Conservation (phyloP, 805 yeast species). For the Pichia manshurica region DNA sequence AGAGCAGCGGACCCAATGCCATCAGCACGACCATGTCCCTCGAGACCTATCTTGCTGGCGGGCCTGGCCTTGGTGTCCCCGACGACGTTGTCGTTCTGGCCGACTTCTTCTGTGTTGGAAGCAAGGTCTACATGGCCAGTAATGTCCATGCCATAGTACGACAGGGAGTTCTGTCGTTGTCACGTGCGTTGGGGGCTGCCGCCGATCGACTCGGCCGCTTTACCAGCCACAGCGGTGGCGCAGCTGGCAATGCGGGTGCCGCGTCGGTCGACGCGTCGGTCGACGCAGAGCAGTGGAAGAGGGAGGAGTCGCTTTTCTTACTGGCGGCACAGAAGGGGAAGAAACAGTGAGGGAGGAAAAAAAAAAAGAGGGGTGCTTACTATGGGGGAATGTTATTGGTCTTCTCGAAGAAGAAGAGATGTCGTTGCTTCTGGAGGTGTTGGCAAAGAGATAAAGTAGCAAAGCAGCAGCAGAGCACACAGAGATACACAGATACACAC, state of each 20-base stretch:
- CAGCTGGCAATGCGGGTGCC: not conserved
- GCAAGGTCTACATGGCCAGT: constrained; percentile 90
- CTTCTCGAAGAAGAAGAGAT: no score
- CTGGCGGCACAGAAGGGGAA: not conserved
- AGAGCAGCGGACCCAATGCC: constrained; percentile 32
- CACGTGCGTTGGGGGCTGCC: not conserved
- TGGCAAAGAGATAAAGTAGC: no score
- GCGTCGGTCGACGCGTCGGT: not conserved
- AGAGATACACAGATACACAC: not conserved
- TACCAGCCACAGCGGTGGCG: not conserved
- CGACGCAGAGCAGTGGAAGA: not conserved
- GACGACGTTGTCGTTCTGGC: constrained; percentile 49
- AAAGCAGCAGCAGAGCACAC: not conserved
- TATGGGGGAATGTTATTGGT: not conserved
- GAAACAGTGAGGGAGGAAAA: not conserved
- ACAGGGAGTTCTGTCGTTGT: not conserved
- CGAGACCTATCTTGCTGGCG: constrained; percentile 83
- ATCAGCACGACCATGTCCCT: constrained; percentile 74
- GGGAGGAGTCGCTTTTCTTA: constrained; percentile 3
- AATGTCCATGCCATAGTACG: constrained; percentile 57
- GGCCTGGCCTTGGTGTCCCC: constrained; percentile 61
- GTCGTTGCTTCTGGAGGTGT: no score
- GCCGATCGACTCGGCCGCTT: constrained; percentile 4
- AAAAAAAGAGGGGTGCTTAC: not conserved
- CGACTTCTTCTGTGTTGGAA: constrained; percentile 85